Base-by-base conservation (phyloP, 805 yeast genomes). In the Ogataea saltuana region DNA sequence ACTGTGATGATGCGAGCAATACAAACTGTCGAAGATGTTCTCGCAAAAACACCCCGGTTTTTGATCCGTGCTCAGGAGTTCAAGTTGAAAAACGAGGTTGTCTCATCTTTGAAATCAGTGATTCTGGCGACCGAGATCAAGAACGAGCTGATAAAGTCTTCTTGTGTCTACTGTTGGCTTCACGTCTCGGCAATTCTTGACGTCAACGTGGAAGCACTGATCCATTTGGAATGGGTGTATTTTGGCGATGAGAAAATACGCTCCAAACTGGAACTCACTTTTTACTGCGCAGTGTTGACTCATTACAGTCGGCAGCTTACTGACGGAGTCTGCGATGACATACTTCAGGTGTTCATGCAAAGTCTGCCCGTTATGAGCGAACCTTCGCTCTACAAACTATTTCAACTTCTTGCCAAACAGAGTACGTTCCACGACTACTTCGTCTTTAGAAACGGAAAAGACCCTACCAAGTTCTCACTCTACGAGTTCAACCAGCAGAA, bases 141-240 rank as follows among this genome's bases (percentile, higher is more conserved):
- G 13, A 49, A 36, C 26, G 49, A 45, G 4, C 5, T 23, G n/a
- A 21, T 59, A 15, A 54, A 53, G 18, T 31, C 20, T 6, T 23
- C 35, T 1, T 54, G 58, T 31, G 27, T 58, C 8, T 33, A 23
- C 6, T 37, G 51, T 20, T 59, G 64, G 64, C 44, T 56, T 4
- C 45, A 48, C 12, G 20, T 57, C 6, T 49, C 51, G 10, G 31
- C 49, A 2, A 19, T 37, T 9, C 19, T 55, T 17, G 47, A 40
- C 5, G 32, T 45, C n/a, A 42, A 49, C 8, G 31, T 52, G 12
- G 56, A 55, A 15, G 55, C 57, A 2, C 21, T 63, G 18, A 44
- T 59, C 4, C 54, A 54, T 37, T 39, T 60, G 17, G 64, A 63
- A 15, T 63, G 68, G 68, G 41, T 43, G 0, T 63, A 60, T 39